These are phyloP conservation scores for Salix koriyanagi DNA, from an alignment of 345 rosid species.

Conservation along the genomic window DNA sequence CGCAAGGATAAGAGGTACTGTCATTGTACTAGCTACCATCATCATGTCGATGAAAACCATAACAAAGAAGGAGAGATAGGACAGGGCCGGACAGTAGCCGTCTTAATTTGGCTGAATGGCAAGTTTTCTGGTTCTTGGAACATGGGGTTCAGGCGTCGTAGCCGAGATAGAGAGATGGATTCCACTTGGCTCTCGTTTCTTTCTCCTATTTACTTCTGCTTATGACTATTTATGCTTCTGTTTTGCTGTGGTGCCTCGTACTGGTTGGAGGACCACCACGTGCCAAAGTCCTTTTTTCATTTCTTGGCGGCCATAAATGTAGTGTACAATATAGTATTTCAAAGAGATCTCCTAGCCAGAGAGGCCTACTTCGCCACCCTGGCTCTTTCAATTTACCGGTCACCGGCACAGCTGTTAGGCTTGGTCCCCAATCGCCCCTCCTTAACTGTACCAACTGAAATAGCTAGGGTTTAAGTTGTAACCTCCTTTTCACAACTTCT, in stretches of 20 bases:
- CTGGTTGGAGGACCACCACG: neutral
- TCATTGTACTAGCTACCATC: neutral
- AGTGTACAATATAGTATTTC: no score
- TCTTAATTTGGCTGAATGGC: neutral
- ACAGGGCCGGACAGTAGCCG: constrained; percentile 14
- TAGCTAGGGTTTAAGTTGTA: neutral
- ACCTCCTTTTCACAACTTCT: neutral
- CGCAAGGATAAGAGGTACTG: neutral
- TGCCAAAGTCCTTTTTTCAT: neutral
- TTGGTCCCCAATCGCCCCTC: no score
- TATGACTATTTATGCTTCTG: neutral
- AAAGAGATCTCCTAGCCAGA: no score
- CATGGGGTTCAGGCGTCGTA: neutral
- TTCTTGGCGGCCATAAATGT: neutral
- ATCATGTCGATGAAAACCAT: neutral
- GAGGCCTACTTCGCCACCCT: neutral
- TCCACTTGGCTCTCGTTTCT: neutral
- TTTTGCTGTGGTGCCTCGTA: neutral
- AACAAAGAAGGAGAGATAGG: neutral
- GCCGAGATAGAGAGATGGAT: neutral
- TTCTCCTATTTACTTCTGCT: neutral
- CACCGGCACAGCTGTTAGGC: no score
- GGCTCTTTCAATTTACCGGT: neutral
- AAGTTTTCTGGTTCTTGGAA: constrained; percentile 14
- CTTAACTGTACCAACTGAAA: no score